These are phyloP conservation scores for Leucocoprinus birnbaumii DNA, from an alignment of 768 basidiomycete species.

Conservation along the genomic window DNA sequence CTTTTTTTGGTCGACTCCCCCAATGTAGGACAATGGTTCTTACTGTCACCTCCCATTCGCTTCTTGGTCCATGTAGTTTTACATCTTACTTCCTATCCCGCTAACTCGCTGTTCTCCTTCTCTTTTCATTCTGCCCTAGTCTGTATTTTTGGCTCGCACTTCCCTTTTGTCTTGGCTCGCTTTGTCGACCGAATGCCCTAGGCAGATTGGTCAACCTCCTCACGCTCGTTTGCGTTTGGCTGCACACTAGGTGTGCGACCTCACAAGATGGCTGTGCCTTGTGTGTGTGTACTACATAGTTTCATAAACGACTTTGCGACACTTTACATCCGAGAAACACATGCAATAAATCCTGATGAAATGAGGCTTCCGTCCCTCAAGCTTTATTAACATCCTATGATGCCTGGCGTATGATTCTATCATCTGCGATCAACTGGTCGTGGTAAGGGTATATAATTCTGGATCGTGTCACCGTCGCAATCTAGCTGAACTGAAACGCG, in stretches of 20 bases:
- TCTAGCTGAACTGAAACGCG: not conserved
- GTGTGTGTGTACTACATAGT: not conserved
- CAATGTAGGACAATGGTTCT: conserved; percentile 7
- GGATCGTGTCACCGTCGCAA: not conserved
- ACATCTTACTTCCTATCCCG: not conserved
- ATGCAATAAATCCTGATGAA: conserved; percentile 1
- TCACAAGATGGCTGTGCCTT: conserved; percentile 13
- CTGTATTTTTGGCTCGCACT: conserved; percentile 9
- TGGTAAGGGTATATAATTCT: not conserved
- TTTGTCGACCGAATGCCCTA: conserved; percentile 10
- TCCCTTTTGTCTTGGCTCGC: not conserved
- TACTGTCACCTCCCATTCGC: not conserved
- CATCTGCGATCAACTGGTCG: not conserved
- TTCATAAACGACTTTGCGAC: conserved; percentile 2
- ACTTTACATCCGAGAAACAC: conserved; percentile 5
- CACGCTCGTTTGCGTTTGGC: not conserved
- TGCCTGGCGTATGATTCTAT: not conserved
- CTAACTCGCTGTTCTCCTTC: not conserved
- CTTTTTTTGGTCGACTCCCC: conserved; percentile 1
- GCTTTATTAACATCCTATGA: too few relatives aligned
- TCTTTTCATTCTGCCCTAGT: not conserved
- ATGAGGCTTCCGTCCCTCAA: not conserved
- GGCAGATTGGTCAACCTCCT: not conserved
- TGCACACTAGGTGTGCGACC: conserved; percentile 2
- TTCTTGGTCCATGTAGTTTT: conserved; percentile 10